Conservation (phyloP, 2,329 filamentous ascomycete species). For the Aspergillus oerlinghausenensis region DNA sequence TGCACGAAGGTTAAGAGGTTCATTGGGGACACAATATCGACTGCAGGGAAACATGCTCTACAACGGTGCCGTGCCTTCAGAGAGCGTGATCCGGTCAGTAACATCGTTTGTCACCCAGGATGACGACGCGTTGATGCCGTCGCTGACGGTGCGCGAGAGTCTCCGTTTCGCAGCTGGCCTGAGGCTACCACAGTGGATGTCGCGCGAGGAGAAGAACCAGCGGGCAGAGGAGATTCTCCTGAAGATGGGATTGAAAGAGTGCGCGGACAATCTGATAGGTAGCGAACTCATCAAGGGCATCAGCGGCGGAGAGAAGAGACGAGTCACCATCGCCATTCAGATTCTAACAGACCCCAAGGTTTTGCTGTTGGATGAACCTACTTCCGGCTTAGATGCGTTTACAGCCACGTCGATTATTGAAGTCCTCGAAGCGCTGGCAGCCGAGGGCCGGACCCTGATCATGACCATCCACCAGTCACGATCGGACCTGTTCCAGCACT, state of each 20-base stretch:
- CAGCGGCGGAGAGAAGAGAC: slow-evolving; percentile 72
- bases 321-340: slow-evolving; percentile 73
- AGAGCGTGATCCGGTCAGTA: slow-evolving; percentile 64
- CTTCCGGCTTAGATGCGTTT: slow-evolving; percentile 72
- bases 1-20: slow-evolving; percentile 62
- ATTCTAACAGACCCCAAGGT: slow-evolving; percentile 71
- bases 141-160: slow-evolving; percentile 71
- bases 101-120: slow-evolving; percentile 76
- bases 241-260: slow-evolving; percentile 74
- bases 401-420: slow-evolving; percentile 73
- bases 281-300: slow-evolving; percentile 71
- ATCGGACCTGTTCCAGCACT: slow-evolving; percentile 66
- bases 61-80: slow-evolving; percentile 64
- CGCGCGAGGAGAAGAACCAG: slow-evolving; percentile 59
- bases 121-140: slow-evolving; percentile 69
- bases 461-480: slow-evolving; percentile 76
- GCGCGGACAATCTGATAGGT: slow-evolving; percentile 69
- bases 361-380: slow-evolving; percentile 70
- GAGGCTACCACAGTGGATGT: slow-evolving; percentile 67
- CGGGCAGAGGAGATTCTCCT: slow-evolving; percentile 67
- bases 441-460: slow-evolving; percentile 68
- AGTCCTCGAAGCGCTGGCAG: slow-evolving; percentile 64
- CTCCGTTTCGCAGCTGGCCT: slow-evolving; percentile 67
- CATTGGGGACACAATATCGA: slow-evolving; percentile 58
- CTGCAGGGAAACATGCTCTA: slow-evolving; percentile 62